Evolutionary conservation across 305 asterid species (phyloP), one percentile per base, ranked within the genome.

Genomic region (Fraxinus xanthoxyloides): DNA sequence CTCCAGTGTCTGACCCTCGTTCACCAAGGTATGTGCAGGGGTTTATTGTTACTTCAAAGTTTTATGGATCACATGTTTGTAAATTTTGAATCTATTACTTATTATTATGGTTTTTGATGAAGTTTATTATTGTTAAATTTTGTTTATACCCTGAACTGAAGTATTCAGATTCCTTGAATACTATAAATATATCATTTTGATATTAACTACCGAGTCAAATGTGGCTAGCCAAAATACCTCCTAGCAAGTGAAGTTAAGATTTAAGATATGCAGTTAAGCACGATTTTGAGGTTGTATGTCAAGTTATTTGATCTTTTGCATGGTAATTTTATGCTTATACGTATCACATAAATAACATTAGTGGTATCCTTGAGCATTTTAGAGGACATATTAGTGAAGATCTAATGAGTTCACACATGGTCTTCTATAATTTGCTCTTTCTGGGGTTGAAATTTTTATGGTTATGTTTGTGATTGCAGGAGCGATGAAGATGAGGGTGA

Each of bases 401-500:
- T 38, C 81, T 59, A 51, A 54, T 51, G 13, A 30, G 31, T 70
- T 75, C 36, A 3, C 5, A 4, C 5, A 24, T 19, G 26, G 13
- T 70, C n/a, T 74, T 30, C 31, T 65, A 12, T 15, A 77, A 54
- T 61, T 77, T 43, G 43, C 40, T 24, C 51, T 21, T 30, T 26
- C 7, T 73, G 70, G 4, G 61, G 63, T 77, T 78, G 73, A 65
- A 75, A n/a, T 32, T 81, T 46, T 31, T 75, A 65, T 79, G 38
- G 73, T 35, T 65, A 8, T 78, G 31, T 28, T 69, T 79, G 79
- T 77, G 77, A 81, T 81, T 90, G 83, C 82, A 96, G 99, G 97
- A 90, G 91, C 30, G 92, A 92, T 74, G 97, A 94, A 82, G 97
- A 92, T 82, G 99, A 90, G 36, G 97, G 89, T 30, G 98, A 90